phyloP scores from a whole-genome alignment of 768 basidiomycete genomes.

The Boletus rubroflammeus region DNA sequence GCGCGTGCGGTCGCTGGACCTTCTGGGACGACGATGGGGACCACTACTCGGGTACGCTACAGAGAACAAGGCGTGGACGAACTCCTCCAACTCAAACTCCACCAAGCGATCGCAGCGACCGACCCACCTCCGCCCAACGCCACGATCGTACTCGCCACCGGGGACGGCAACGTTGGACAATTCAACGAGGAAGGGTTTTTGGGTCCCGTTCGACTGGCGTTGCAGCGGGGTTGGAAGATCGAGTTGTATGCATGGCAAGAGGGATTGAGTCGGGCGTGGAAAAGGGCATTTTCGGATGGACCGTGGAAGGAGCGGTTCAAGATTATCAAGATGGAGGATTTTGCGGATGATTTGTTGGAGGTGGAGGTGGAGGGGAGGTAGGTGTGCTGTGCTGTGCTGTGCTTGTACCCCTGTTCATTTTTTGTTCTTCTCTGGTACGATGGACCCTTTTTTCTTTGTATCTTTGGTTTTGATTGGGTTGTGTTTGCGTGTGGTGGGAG shows the following conservation, averaged over 20 bases:
- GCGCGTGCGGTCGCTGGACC: conserved; percentile 12
- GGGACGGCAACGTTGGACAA: conserved; percentile 89
- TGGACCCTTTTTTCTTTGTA: background rate
- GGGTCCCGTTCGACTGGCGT: conserved; percentile 79
- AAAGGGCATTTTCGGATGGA: conserved; percentile 61
- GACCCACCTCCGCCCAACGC: conserved; percentile 62
- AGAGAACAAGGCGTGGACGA: conserved; percentile 96
- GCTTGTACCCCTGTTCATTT: background rate
- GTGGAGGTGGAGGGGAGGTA: conserved; percentile 22
- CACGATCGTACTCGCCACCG: conserved; percentile 89
- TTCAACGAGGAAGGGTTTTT: conserved; percentile 93
- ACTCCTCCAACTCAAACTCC: conserved; percentile 86
- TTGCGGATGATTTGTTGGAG: conserved; percentile 57
- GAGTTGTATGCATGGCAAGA: conserved; percentile 92
- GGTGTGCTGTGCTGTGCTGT: background rate
- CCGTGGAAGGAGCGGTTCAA: conserved; percentile 42
- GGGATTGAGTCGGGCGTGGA: conserved; percentile 76
- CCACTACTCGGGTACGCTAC: conserved; percentile 50
- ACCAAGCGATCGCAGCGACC: conserved; percentile 74
- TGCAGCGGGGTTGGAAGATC: conserved; percentile 91
- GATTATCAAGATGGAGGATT: conserved; percentile 65
- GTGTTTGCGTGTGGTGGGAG: background rate
- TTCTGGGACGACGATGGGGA: conserved; percentile 11
- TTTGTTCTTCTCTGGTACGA: background rate
- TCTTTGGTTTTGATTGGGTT: background rate